Evolutionary conservation across 2,329 filamentous ascomycete genomes (phyloP), one percentile per base, ranked within the genome.

Genomic region (Talaromyces funiculosus): DNA sequence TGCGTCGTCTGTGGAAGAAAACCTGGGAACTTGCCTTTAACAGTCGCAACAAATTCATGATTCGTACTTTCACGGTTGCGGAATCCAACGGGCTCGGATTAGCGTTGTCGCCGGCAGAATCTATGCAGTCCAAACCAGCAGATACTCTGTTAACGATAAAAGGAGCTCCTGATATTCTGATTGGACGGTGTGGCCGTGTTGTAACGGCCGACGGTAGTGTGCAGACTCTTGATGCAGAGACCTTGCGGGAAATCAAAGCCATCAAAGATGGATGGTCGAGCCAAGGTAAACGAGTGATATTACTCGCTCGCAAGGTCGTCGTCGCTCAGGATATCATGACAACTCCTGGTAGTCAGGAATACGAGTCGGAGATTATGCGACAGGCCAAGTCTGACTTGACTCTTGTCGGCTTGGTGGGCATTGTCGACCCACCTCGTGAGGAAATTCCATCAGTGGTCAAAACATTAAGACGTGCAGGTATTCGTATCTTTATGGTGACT

Each of bases 41-140:
- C 76, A 90, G 87, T 75, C 90, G 90, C 78, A 92, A 91, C 75
- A 92, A 92, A 73, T 92, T 86, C 70, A 92, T 91, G 85, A 83
- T 92, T 59, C 81, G 84, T 35, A 81, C 86, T 0, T 82, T 87
- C 53, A 78, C 78, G 10, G 70, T 70, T 0, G 60, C 61, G 8
- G 62, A 67, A n/a, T 49, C 62, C 2, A 49, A 60, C 33, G 58
- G 61, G 1, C n/a, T 61, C 4, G 65, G 64, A 16, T 37, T 63
- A 10, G 53, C 64, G 2, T 65, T 81, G 40, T 73, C 72, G 2
- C 14, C 51, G 2, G 43, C 42, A 16, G 68, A 69, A 42, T 35
- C 54, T 53, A 31, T 56, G 9, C 20, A 43, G 9, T 59, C 57
- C 8, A 22, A 8, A 29, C 26, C 53, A 20, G 47, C 16, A 24